phyloP scores from a whole-genome alignment of 768 basidiomycete genomes.

The Boletellus sp. region DNA sequence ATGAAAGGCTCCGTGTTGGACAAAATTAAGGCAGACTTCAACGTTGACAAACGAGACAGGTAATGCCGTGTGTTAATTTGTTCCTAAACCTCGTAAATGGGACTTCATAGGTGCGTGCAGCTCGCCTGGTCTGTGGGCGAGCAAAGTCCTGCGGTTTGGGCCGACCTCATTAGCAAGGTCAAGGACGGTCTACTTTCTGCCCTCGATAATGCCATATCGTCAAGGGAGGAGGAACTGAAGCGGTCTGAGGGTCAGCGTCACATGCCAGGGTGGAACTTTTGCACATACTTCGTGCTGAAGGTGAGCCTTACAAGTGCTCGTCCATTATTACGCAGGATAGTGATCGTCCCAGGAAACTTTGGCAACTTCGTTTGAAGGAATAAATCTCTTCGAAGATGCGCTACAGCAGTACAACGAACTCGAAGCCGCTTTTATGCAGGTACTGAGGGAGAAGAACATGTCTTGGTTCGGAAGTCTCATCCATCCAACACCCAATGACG shows the following conservation, averaged over 20 bases:
- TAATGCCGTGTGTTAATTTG: slow-evolving; percentile 4
- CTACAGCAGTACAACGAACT: slow-evolving; percentile 87
- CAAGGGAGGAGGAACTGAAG: slow-evolving; percentile 86
- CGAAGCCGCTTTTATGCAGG: slow-evolving; percentile 75
- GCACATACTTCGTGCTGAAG: slow-evolving; percentile 94
- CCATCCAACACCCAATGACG: slow-evolving; percentile 64
- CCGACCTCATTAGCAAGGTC: slow-evolving; percentile 80
- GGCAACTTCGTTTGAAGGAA: slow-evolving; percentile 86
- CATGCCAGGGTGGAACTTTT: slow-evolving; percentile 98
- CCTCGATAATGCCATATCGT: slow-evolving; percentile 74
- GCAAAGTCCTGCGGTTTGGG: slow-evolving; percentile 80
- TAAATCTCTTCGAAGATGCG: slow-evolving; percentile 87
- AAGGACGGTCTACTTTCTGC: slow-evolving; percentile 87
- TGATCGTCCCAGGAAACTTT: slow-evolving; percentile 73
- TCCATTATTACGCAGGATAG: neutral
- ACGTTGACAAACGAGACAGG: slow-evolving; percentile 84
- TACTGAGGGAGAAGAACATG: slow-evolving; percentile 73
- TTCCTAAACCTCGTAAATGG: slow-evolving; percentile 14
- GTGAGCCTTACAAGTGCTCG: slow-evolving; percentile 40
- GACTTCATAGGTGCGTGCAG: slow-evolving; percentile 65
- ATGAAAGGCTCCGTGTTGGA: slow-evolving; percentile 83
- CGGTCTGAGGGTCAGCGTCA: slow-evolving; percentile 85
- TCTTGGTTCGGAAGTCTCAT: slow-evolving; percentile 93
- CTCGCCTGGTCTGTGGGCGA: slow-evolving; percentile 70
- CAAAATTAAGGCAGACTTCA: slow-evolving; percentile 91